Evolutionary conservation across 495 filamentous ascomycete genomes (phyloP), one percentile per base, ranked within the genome.

Genomic region (Thozetella sp.): DNA sequence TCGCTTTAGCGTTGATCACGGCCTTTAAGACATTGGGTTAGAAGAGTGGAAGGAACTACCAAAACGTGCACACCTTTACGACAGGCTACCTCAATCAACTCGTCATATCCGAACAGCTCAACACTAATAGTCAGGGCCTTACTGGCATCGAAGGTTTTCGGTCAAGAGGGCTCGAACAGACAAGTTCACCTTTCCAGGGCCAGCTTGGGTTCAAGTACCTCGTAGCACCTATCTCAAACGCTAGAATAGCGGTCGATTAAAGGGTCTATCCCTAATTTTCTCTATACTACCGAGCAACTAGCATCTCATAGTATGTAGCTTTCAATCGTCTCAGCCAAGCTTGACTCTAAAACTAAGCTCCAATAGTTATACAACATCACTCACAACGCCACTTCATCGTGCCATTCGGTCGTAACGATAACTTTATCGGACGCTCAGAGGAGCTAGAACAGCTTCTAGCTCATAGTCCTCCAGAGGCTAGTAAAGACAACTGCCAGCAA

Each of bases 381-480:
- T n/a, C n/a, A n/a, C n/a, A 37, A 37, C 6, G 52, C 52, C 53
- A 63, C 34, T 67, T 57, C 10, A 53, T 62, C 25, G 60, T 69
- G 43, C 59, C 59, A 9, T 64, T 69, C n/a, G 59, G 52, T 13
- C 65, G 69, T 0, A 78, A 81, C 58, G 56, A 63, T 27, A 58
- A 70, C 53, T 83, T 83, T 58, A 62, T 83, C 53, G 70, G 74
- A 50, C 73, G 80, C 13, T 60, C 73, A 54, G 54, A 53, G 4
- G 72, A 71, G 10, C 64, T 83, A 45, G 51, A 54, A n/a, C 51
- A 65, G 34, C 72, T 83, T 43, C 53, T 67, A 3, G 25, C 63
- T 9, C 67, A 25, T 56, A 60, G 73, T 55, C 50, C 63, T 34
- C 54, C 59, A 24, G 55, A 53, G n/a, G 51, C 53, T 40, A 61